Base-by-base conservation (phyloP, 108 stramenopile genomes). In the Epithemia pelagica region DNA sequence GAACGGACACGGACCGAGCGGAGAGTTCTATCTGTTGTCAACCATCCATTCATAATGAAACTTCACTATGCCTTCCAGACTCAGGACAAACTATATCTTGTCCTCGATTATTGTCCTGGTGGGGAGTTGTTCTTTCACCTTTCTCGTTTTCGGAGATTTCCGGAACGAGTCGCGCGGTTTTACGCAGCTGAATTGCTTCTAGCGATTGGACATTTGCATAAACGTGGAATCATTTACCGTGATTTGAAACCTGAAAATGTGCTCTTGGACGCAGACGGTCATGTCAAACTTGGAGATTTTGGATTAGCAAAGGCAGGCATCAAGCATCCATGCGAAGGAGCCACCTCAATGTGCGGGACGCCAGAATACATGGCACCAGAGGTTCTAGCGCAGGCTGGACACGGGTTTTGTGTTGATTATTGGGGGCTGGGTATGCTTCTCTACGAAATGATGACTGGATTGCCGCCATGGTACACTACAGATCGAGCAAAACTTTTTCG, bases 361-460 rank as follows among this genome's bases (percentile, higher is more conserved):
- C 97, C 97, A 1, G 96, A 99, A 66, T 99, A 97, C 80, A 96
- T 99, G 91, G 95, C 96, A 30, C 98, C 98, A 0, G 98, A 99
- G 71, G 90, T 96, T 21, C 52, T 97, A 30, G 73, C 76, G 30
- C 86, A 86, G 58, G 67, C 74, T 26, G 88, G 89, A 31, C 91
- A 96, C 74, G 92, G 92, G 27, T 91, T 91, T 58, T 88, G 89
- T 64, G 95, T 92, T 15, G 95, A 96, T 70, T 96, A 90, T 62
- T 98, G 96, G 96, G 92, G 92, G 52, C 76, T 98, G 22, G 98
- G 98, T 2, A 96, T 98, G 96, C 70, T 97, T 22, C 61, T 85
- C 27, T 96, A 88, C 74, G 96, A 98, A 82, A 96, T 97, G 96
- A 93, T 97, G 84, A 98, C 97, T n/a, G 95, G 95, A 26, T 77